Evolutionary conservation across 257 asterid genomes (phyloP), one percentile per base, ranked within the genome.

Genomic region (Penstemon newberryi): DNA sequence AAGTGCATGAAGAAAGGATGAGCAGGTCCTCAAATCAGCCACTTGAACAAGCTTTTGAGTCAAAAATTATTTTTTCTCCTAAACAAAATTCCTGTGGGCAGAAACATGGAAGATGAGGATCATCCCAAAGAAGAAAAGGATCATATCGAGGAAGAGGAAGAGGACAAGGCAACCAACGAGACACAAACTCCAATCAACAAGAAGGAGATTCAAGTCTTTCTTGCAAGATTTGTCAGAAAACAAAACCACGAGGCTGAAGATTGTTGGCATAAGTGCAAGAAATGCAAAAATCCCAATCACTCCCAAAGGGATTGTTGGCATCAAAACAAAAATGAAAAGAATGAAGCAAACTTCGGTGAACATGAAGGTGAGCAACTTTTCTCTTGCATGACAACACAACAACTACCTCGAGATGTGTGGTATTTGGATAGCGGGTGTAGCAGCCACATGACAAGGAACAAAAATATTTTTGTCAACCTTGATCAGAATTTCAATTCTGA

Each of bases 91-190:
- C 1, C 44, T 25, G 44, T 7, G 0, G 8, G 4, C 42, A 57
- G 6, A 7, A 11, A 57, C 12, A 12, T 25, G 63, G 44, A 8
- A 6, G 59, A 65, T 46, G 57, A 25, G 19, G 70, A 10, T 36
- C 70, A 13, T 47, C 18, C 13, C 25, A n/a, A 46, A 46, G 46
- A 65, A 64, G 57, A 46, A 43, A 18, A 44, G 49, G 10, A 44
- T 44, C 49, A 3, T 44, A 5, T 9, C 49, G 49, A 44, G 8
- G n/a, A 45, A 64, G 5, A 11, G 45, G 69, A 64, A 47, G 57
- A 47, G 46, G 52, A 43, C 67, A 62, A 62, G 68, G 40, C 50
- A 60, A 60, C 37, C 54, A 57, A 36, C 36, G 13, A 57, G 33
- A 0, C 33, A 57, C 13, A 13, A 57, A 57, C 36, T 43, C 44